Conservation (phyloP, 352 stramenopile species). For the Globisporangium ultimum region DNA sequence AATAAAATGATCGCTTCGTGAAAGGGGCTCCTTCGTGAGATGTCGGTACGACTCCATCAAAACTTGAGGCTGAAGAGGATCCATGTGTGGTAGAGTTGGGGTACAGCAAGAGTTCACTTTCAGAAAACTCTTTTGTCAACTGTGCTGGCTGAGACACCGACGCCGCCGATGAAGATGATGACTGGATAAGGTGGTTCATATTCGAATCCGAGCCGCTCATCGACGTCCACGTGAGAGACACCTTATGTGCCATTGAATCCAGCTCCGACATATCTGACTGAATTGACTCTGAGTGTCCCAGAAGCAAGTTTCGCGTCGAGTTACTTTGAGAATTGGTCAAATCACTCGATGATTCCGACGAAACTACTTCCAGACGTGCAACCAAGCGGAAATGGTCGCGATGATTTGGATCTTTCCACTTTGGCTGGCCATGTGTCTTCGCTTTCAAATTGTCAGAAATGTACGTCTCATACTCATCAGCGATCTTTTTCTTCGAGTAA, state of each 20-base stretch:
- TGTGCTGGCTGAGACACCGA: background rate
- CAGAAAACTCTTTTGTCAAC: constrained; percentile 33
- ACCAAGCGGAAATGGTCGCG: constrained; percentile 14
- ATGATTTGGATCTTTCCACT: constrained; percentile 4
- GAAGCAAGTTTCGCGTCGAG: background rate
- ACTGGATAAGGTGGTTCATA: constrained; percentile 11
- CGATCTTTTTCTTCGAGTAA: constrained; percentile 35
- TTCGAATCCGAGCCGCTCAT: constrained; percentile 38
- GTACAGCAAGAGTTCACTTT: constrained; percentile 59
- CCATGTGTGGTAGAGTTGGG: constrained; percentile 7
- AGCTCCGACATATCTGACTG: constrained; percentile 73
- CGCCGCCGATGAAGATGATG: constrained; percentile 16
- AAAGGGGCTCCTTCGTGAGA: constrained; percentile 5
- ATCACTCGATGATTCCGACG: background rate
- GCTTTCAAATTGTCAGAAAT: background rate
- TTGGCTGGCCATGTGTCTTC: background rate
- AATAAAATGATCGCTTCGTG: constrained; percentile 67
- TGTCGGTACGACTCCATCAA: background rate
- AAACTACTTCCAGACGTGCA: constrained; percentile 7
- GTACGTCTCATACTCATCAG: constrained; percentile 20
- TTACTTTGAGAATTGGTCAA: background rate
- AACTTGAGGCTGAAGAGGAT: background rate
- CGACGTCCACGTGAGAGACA: constrained; percentile 31
- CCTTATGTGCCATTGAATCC: constrained; percentile 41
- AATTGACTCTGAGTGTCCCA: constrained; percentile 55